Evolutionary conservation across 2,329 filamentous ascomycete species (phyloP), one percentile per base, ranked within the genome.

Genomic region (Oidium heveae): DNA sequence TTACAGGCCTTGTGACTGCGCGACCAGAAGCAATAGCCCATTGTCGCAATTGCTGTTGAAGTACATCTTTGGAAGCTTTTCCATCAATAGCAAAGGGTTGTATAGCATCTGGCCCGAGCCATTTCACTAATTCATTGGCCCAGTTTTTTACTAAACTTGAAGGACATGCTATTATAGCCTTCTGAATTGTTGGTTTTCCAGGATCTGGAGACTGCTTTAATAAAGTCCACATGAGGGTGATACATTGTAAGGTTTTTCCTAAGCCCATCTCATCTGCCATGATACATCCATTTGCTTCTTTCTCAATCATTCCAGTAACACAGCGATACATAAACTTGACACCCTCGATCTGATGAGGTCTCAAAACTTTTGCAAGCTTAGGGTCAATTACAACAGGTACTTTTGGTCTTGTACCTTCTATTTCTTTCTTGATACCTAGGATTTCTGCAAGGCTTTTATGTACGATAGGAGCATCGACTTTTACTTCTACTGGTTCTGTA

Each of bases 261-360:
- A 98, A 71, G 61, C 91, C 91, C 91, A 98, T 98, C 66, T 95
- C 91, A 66, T 98, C 91, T 54, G 91, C 91, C 91, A 98, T 98
- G 66, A 98, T 98, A 68, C 91, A 98, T 1, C 91, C 91, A 66
- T 95, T 85, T 52, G 91, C 91, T 62, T 89, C 89, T 39, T 83
- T 76, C 62, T 96, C 91, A 55, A 96, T 84, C 74, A 96, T 75
- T n/a, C 91, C 91, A 1, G 89, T 96, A 6, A 91, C 87, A 63
- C 86, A 94, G 60, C 79, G 77, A 68, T 96, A 98, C 73, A 98
- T 80, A 67, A 98, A 98, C 70, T 91, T 94, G 59, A 98, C 91
- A 63, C 91, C 91, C 66, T 96, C 91, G 39, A 98, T 83, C 68
- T 98, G 91, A 80, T 98, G 91, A 1, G 91, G 91, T 51, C 91